Percentiles rank a stretch among this genome's conserved stretches.
These are phyloP conservation scores for Stachybotrys echinatus DNA, from an alignment of 2,329 filamentous ascomycete genomes.

Conservation along the genomic window DNA sequence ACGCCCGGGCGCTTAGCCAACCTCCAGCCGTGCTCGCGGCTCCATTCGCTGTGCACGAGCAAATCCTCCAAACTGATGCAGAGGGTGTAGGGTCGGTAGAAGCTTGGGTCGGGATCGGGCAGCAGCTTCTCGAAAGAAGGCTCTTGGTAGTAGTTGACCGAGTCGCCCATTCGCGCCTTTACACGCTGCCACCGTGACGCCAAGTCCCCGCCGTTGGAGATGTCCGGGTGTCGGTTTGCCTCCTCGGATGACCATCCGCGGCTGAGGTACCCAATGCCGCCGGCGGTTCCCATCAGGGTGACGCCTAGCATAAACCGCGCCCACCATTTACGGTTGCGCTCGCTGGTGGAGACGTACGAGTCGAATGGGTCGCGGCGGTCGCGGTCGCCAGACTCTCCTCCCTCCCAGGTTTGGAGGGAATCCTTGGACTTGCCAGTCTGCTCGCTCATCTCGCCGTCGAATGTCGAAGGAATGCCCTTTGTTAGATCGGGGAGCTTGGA, in stretches of 20 bases:
- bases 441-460: conserved; percentile 66
- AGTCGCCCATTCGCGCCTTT: conserved; percentile 66
- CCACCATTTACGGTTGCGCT: conserved; percentile 71
- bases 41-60: conserved; percentile 92
- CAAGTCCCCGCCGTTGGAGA: conserved; percentile 74
- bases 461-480: conserved; percentile 89
- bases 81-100: conserved; percentile 84
- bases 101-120: conserved; percentile 72
- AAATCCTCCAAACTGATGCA: conserved; percentile 92
- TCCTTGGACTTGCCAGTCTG: conserved; percentile 26
- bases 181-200: conserved; percentile 76
- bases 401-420: conserved; percentile 29
- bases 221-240: conserved; percentile 60
- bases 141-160: conserved; percentile 90
- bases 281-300: conserved; percentile 49
- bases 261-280: conserved; percentile 69
- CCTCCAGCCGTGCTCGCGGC: conserved; percentile 88
- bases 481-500: conserved; percentile 83
- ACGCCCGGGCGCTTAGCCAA: conserved; percentile 90
- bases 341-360: conserved; percentile 86
- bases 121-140: conserved; percentile 92
- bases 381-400: conserved; percentile 24
- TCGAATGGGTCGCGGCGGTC: conserved; percentile 50
- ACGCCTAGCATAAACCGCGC: conserved; percentile 69
- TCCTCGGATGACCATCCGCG: conserved; percentile 85